These are phyloP conservation scores for Graphium sp. DNA, from an alignment of 2,329 filamentous ascomycete genomes.

Conservation along the genomic window DNA sequence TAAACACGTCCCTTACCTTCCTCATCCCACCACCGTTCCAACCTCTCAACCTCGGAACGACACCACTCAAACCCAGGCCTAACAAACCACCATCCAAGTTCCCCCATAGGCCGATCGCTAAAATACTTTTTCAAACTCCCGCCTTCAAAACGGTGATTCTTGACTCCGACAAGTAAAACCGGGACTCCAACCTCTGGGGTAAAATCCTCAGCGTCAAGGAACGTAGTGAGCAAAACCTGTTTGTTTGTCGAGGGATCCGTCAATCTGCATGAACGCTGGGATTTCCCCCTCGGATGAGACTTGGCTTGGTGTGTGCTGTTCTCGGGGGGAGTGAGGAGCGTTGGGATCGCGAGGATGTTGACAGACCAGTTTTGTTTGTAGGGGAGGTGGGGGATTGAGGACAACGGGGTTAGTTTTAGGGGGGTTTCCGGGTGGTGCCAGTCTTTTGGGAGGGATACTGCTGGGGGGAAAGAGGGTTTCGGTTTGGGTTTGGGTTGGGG, in stretches of 20 bases:
- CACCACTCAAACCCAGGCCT: constrained; percentile 31
- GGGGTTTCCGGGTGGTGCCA: constrained; percentile 23
- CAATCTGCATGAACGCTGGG: constrained; percentile 33
- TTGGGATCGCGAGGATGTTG: constrained; percentile 34
- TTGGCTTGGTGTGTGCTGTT: constrained; percentile 29
- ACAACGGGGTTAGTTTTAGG: constrained; percentile 32
- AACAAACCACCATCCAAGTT: constrained; percentile 32
- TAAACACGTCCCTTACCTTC: too few species aligned
- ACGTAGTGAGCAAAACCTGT: constrained; percentile 34
- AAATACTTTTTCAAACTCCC: constrained; percentile 26
- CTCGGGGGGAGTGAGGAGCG: constrained; percentile 27
- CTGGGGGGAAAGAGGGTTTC: background rate
- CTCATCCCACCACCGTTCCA: constrained; percentile 33
- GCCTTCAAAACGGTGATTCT: constrained; percentile 37
- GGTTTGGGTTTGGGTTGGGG: constrained; percentile 2
- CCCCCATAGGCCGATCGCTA: constrained; percentile 17
- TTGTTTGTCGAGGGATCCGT: constrained; percentile 33
- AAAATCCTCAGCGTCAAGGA: constrained; percentile 33
- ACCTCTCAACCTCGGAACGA: constrained; percentile 18
- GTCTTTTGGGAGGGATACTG: constrained; percentile 19
- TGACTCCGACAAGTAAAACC: constrained; percentile 34
- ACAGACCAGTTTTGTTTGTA: constrained; percentile 41
- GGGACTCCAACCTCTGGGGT: constrained; percentile 26
- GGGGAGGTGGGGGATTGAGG: constrained; percentile 30
- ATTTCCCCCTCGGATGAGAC: too few species aligned